Conservation (phyloP, 163 green algal genomes). For the Scenedesmus sp. region DNA sequence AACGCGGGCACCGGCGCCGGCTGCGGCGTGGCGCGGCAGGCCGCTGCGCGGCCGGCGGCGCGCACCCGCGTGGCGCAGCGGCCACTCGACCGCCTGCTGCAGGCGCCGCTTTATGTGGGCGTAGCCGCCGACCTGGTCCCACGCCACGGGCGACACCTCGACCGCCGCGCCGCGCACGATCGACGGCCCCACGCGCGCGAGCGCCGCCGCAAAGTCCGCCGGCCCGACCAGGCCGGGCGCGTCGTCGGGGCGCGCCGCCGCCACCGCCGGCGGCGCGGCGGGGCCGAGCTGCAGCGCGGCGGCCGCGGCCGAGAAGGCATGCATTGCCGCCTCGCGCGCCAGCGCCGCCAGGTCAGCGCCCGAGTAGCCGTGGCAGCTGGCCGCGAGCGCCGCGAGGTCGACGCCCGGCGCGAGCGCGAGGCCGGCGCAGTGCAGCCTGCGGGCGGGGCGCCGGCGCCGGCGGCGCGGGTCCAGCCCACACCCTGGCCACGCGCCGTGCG, state of each 20-base stretch:
- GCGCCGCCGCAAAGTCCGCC: conserved; percentile 66
- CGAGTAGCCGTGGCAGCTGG: conserved; percentile 85
- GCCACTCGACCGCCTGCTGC: conserved; percentile 80
- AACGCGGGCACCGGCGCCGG: too few species aligned
- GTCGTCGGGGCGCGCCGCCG: not conserved
- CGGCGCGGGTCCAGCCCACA: too few species aligned
- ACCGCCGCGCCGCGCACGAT: conserved; percentile 68
- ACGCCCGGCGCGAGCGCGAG: conserved; percentile 23
- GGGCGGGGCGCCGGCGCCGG: not conserved
- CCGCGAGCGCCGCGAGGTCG: conserved; percentile 68
- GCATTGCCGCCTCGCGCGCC: conserved; percentile 87
- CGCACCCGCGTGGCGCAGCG: conserved; percentile 59
- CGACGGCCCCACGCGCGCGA: conserved; percentile 74
- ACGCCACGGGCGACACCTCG: conserved; percentile 60
- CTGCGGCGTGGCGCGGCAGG: not conserved
- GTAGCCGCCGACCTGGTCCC: conserved; percentile 71
- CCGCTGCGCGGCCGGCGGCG: not conserved
- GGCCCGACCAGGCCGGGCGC: conserved; percentile 44
- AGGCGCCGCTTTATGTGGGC: conserved; percentile 49
- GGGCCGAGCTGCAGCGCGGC: conserved; percentile 7
- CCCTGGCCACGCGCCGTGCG: too few species aligned
- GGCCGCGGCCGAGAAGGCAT: conserved; percentile 59
- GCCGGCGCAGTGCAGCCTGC: conserved; percentile 63
- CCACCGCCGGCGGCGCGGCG: too few species aligned
- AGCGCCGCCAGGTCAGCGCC: conserved; percentile 91